Evolutionary conservation across 768 basidiomycete species (phyloP).

Genomic region (Amanita thiersii): DNA sequence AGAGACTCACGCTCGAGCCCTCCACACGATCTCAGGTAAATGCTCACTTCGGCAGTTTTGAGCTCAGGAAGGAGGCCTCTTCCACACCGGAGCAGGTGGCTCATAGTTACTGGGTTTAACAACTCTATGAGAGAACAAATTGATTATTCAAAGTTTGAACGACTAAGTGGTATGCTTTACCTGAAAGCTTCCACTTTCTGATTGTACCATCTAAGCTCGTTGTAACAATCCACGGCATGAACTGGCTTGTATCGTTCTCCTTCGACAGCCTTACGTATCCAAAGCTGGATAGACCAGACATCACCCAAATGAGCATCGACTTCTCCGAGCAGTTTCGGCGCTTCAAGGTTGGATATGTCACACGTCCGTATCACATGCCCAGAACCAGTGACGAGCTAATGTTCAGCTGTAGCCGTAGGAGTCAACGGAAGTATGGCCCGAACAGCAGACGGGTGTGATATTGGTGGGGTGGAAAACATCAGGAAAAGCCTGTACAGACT

Average conservation of each 20-base stretch:
- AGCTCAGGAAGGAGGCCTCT: too few species aligned
- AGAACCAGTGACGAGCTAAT: slow-evolving; percentile 73
- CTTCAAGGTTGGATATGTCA: slow-evolving; percentile 61
- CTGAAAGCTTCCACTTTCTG: slow-evolving; percentile 74
- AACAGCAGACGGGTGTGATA: slow-evolving; percentile 56
- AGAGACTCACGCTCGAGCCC: too few species aligned
- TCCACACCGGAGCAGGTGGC: slow-evolving; percentile 11
- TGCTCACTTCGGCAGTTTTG: too few species aligned
- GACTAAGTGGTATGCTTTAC: slow-evolving; percentile 21
- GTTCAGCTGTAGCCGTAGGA: slow-evolving; percentile 54
- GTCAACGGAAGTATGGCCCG: slow-evolving; percentile 65
- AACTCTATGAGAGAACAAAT: slow-evolving; percentile 25
- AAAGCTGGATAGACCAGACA: slow-evolving; percentile 66
- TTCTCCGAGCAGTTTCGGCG: slow-evolving; percentile 62
- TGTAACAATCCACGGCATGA: slow-evolving; percentile 79
- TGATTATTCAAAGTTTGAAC: not conserved
- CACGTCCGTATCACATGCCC: slow-evolving; percentile 81
- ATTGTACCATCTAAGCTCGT: slow-evolving; percentile 83
- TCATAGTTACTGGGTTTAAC: slow-evolving; percentile 18
- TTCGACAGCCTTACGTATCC: slow-evolving; percentile 46
- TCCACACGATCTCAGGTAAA: too few species aligned
- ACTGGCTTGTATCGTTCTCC: slow-evolving; percentile 34
- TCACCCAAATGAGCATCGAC: slow-evolving; percentile 90
- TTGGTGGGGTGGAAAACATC: slow-evolving; percentile 30
- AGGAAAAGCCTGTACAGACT: slow-evolving; percentile 60